Evolutionary conservation across 1,284 basidiomycete species (phyloP).

Genomic region (Ganoderma multipileum): DNA sequence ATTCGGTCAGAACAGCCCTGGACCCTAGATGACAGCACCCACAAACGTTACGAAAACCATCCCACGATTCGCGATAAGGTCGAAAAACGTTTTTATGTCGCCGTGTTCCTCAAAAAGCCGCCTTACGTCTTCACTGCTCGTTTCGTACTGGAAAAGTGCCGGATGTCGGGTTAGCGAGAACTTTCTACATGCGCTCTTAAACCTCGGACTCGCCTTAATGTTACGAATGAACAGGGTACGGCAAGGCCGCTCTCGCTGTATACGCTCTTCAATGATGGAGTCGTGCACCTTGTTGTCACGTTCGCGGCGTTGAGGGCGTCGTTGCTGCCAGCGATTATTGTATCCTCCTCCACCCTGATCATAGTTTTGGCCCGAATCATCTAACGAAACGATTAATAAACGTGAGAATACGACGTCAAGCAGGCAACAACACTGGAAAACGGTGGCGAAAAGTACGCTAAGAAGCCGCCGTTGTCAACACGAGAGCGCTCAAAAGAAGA

Average conservation of each 20-base stretch:
- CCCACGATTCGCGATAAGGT: conserved; percentile 90
- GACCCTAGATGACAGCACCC: conserved; percentile 47
- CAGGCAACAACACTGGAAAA: conserved; percentile 40
- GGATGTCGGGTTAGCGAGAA: neutral
- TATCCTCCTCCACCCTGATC: conserved; percentile 53
- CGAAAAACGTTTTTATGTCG: conserved; percentile 96
- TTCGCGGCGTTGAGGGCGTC: conserved; percentile 62
- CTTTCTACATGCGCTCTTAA: neutral
- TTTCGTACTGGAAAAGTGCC: conserved; percentile 82
- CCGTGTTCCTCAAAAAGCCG: conserved; percentile 90
- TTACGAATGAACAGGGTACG: conserved; percentile 97
- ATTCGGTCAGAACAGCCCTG: neutral
- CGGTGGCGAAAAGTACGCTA: conserved; percentile 8
- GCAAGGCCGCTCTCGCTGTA: conserved; percentile 91
- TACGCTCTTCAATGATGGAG: conserved; percentile 87
- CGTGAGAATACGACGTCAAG: conserved; percentile 56
- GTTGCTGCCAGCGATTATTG: conserved; percentile 52
- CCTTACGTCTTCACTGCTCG: conserved; percentile 84
- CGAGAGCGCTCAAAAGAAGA: conserved; percentile 13
- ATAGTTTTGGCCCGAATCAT: conserved; percentile 59
- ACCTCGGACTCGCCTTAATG: conserved; percentile 81
- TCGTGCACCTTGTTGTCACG: conserved; percentile 86
- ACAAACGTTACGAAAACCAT: conserved; percentile 99
- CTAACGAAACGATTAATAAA: conserved; percentile 57
- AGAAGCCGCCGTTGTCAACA: conserved; percentile 16